phyloP scores from a whole-genome alignment of 2,329 filamentous ascomycete species.

The Colletotrichum sp. region DNA sequence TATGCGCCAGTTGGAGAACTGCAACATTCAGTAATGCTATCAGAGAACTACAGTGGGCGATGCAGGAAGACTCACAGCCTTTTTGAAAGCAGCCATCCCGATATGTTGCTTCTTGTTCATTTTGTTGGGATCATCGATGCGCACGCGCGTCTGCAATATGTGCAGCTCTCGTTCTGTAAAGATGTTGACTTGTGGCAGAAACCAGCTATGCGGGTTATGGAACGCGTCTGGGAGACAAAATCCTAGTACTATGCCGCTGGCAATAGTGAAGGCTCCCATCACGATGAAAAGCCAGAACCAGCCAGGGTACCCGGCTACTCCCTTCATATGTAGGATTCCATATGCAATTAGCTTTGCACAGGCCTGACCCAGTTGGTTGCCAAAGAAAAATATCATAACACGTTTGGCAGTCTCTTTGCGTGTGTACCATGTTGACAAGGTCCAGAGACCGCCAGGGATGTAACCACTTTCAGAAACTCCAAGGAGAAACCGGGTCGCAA shows the following conservation, averaged over 20 bases:
- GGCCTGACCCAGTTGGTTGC: constrained; percentile 55
- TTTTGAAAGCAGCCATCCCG: constrained; percentile 47
- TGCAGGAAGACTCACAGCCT: constrained; percentile 33
- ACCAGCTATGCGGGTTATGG: constrained; percentile 44
- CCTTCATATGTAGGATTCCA: constrained; percentile 54
- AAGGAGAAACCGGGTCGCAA: constrained; percentile 55
- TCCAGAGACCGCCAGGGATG: constrained; percentile 56
- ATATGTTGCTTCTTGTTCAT: constrained; percentile 53
- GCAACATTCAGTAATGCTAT: background rate
- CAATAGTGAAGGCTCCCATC: constrained; percentile 58
- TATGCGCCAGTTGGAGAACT: constrained; percentile 57
- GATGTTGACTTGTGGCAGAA: constrained; percentile 35
- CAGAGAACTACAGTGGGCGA: background rate
- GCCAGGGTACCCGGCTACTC: constrained; percentile 50
- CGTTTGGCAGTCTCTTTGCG: constrained; percentile 55
- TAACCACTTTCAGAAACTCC: constrained; percentile 60
- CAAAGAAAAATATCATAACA: constrained; percentile 60
- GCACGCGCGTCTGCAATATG: constrained; percentile 45
- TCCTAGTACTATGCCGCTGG: constrained; percentile 44
- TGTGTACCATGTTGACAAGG: constrained; percentile 61
- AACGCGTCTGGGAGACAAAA: constrained; percentile 50
- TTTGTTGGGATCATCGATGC: constrained; percentile 49
- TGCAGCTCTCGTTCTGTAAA: constrained; percentile 45
- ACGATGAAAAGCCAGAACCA: constrained; percentile 63
- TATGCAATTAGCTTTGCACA: constrained; percentile 46